Evolutionary conservation across 2,329 filamentous ascomycete genomes (phyloP), one percentile per base, ranked within the genome.

Genomic region (Penicillium sp.): DNA sequence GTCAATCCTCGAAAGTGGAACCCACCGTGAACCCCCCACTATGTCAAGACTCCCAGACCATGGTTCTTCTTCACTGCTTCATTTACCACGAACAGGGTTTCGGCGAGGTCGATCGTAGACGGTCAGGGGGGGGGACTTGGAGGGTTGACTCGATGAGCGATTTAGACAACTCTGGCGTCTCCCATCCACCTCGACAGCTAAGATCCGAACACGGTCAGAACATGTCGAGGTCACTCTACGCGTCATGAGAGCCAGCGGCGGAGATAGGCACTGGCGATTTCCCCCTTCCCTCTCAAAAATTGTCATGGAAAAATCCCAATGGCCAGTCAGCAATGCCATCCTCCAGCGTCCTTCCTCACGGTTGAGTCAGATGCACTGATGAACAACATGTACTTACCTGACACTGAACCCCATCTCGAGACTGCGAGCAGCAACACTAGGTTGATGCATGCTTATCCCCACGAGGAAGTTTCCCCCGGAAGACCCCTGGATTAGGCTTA

Each of bases 41-140:
- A 46, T 58, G 52, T 58, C 55, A 60, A 47, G 48, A 37, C 52
- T 57, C 54, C 56, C 56, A 54, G 57, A 60, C 57, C 57, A 60
- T 60, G 57, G 57, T 59, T 60, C 56, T 52, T 58, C 27, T 43
- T 29, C 36, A 53, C 34, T 55, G 27, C 44, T 48, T 59, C 54
- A 57, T 60, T 58, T 54, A 50, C 52, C 50, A 54, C 56, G 51
- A 59, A 56, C 51, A 50, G 51, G 48, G 48, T 29, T 43, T 41
- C 25, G 24, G 12, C 49, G 39, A 39, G 57, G 52, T 50, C 54
- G 52, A 57, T 55, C 51, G 39, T 60, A 59, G 56, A 56, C 57
- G 59, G 57, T 59, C 56, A 60, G 57, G 56, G 57, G 57, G n/a
- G 12, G 24, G 13, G 27, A 42, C 25, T 50, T 55, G 52, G 18